These are phyloP conservation scores for Hyaloscypha variabilis DNA, from an alignment of 495 filamentous ascomycete species.

Conservation along the genomic window DNA sequence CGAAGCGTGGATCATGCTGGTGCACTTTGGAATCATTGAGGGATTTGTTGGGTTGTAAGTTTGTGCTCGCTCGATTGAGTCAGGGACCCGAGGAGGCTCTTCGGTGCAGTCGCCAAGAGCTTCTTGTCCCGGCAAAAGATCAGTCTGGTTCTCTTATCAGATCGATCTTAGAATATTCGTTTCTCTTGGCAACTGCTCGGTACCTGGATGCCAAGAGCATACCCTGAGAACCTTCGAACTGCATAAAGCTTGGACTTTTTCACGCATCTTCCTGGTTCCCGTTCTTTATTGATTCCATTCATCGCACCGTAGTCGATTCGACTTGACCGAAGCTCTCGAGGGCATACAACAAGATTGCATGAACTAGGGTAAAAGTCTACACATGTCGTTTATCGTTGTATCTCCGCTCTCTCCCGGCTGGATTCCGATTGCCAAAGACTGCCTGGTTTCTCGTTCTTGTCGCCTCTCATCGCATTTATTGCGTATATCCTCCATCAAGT, in stretches of 20 bases:
- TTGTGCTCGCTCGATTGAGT: not conserved
- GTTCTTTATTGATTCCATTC: not conserved
- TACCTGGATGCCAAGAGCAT: not conserved
- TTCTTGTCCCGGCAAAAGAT: not conserved
- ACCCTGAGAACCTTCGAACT: not conserved
- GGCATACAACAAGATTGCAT: not conserved
- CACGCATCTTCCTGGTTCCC: not conserved
- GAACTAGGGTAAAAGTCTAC: not conserved
- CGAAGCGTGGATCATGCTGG: not conserved
- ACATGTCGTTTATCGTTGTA: not conserved
- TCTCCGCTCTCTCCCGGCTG: not conserved
- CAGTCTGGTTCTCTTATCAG: not conserved
- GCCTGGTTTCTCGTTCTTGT: not conserved
- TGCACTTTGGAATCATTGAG: not conserved
- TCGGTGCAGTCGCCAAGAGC: not conserved
- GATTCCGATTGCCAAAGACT: not conserved
- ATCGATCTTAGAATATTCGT: not conserved
- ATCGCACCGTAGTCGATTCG: not conserved
- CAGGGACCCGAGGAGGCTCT: not conserved
- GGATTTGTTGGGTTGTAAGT: not conserved
- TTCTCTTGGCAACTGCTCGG: not conserved
- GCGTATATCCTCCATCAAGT: not conserved
- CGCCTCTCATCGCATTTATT: not conserved
- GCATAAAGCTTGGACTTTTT: not conserved
- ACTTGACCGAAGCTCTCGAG: not conserved